Evolutionary conservation across 208 protist species (phyloP).

Genomic region (Leishmania mexicana): DNA sequence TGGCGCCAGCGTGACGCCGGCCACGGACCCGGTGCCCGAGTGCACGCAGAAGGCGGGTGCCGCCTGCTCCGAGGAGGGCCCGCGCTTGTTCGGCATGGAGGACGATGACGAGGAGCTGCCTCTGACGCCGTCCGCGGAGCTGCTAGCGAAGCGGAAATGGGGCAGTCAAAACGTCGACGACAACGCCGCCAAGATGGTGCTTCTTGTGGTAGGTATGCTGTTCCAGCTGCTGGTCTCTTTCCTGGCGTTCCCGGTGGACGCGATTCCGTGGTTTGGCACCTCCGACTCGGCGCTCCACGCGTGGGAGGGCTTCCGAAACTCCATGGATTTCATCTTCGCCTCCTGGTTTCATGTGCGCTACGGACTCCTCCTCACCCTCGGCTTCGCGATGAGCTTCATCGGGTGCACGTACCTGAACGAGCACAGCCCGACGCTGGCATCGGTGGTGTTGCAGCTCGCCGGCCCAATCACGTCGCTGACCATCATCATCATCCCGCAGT

Average conservation of each 20-base stretch:
- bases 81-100: constrained; percentile 14
- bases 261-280: constrained; percentile 79
- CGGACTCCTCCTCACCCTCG: constrained; percentile 68
- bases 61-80: constrained; percentile 9
- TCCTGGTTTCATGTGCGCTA: constrained; percentile 71
- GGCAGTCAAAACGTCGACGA: constrained; percentile 61
- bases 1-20: not conserved
- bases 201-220: constrained; percentile 63
- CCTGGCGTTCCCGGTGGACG: constrained; percentile 68
- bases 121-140: constrained; percentile 19
- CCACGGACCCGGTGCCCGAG: not conserved
- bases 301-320: constrained; percentile 52
- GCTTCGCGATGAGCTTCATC: constrained; percentile 81
- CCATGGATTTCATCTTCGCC: constrained; percentile 64
- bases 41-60: not conserved
- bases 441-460: constrained; percentile 80
- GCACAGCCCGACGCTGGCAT: constrained; percentile 80
- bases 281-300: constrained; percentile 41
- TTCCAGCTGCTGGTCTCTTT: constrained; percentile 76
- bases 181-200: constrained; percentile 70
- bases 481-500: constrained; percentile 74
- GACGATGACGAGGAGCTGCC: constrained; percentile 27
- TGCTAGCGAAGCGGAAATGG: constrained; percentile 55
- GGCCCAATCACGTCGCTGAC: constrained; percentile 74
- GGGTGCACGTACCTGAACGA: constrained; percentile 86